Evolutionary conservation across 257 asterid genomes (phyloP).

Genomic region (Eustoma russellianum): DNA sequence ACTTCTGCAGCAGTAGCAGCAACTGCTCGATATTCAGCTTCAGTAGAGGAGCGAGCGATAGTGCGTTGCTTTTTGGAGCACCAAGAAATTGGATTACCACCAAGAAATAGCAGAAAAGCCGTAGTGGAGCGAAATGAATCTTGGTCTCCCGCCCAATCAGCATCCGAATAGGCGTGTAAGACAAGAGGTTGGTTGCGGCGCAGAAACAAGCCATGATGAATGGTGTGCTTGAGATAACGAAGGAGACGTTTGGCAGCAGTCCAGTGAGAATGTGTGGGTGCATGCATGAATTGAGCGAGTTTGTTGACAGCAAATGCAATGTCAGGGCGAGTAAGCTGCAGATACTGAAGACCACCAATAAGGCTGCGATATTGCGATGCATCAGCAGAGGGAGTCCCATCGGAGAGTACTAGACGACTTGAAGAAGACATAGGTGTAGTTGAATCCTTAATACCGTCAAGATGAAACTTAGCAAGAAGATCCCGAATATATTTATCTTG

Average conservation of each 20-base stretch:
- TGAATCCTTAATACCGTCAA: no score
- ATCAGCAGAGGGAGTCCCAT: not conserved
- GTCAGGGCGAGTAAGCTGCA: not conserved
- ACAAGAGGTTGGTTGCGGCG: not conserved
- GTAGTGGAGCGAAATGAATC: not conserved
- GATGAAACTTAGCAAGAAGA: no score
- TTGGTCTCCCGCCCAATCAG: not conserved
- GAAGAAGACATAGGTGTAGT: slow-evolving; percentile 1
- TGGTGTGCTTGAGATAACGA: not conserved
- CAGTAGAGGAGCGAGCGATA: not conserved
- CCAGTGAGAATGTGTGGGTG: not conserved
- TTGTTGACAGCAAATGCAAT: not conserved
- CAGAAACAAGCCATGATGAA: not conserved
- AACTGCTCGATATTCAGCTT: not conserved
- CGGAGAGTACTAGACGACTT: no score
- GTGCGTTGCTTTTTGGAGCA: no score
- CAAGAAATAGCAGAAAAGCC: not conserved
- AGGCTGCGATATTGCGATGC: not conserved
- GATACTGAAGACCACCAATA: not conserved
- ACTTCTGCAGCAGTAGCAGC: not conserved
- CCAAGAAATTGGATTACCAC: not conserved
- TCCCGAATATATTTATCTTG: no score
- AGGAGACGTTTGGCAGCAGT: not conserved
- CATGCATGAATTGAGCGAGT: not conserved
- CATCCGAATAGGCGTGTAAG: not conserved